These are phyloP conservation scores for Sarcomyxa edulis DNA, from an alignment of 768 basidiomycete species.

Conservation along the genomic window DNA sequence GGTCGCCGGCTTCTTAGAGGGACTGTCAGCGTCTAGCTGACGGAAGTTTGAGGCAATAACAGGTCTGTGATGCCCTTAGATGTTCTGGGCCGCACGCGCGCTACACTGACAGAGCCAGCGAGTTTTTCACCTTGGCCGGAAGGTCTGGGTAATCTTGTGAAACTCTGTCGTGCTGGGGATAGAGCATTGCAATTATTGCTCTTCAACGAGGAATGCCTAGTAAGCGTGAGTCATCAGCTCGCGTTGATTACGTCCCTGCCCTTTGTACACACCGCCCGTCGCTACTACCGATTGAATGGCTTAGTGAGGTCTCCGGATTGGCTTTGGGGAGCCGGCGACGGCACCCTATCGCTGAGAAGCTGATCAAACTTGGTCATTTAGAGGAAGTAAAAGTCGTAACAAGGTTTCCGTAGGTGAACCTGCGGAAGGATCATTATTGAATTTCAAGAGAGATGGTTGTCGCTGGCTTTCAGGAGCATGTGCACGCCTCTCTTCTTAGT, in stretches of 20 bases:
- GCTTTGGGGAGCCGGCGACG: conserved; percentile 57
- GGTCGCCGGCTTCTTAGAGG: conserved; percentile 81
- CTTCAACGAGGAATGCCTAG: conserved; percentile 90
- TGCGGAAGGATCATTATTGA: conserved; percentile 73
- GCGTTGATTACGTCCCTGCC: conserved; percentile 88
- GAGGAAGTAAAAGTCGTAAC: conserved; percentile 83
- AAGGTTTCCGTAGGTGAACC: conserved; percentile 82
- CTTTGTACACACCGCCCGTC: conserved; percentile 89
- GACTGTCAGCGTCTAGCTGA: conserved; percentile 77
- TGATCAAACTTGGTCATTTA: conserved; percentile 79
- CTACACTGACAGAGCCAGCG: conserved; percentile 89
- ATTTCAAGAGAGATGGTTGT: conserved; percentile 25
- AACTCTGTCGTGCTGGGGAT: conserved; percentile 80
- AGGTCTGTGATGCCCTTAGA: conserved; percentile 91
- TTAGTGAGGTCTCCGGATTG: conserved; percentile 84
- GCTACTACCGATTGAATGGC: conserved; percentile 90
- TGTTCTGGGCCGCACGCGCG: conserved; percentile 85
- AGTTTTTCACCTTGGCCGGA: conserved; percentile 39
- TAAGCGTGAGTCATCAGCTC: conserved; percentile 86
- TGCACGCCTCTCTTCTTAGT: conserved; percentile 32
- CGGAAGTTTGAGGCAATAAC: conserved; percentile 89
- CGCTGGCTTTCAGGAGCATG: conserved; percentile 26
- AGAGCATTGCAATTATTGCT: conserved; percentile 91
- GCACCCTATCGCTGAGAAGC: conserved; percentile 43
- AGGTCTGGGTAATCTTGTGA: conserved; percentile 69